Percentiles rank a stretch among this genome's conserved stretches.
Evolutionary conservation across 2,329 filamentous ascomycete genomes (phyloP).

Genomic region (Xylariaceae sp.): DNA sequence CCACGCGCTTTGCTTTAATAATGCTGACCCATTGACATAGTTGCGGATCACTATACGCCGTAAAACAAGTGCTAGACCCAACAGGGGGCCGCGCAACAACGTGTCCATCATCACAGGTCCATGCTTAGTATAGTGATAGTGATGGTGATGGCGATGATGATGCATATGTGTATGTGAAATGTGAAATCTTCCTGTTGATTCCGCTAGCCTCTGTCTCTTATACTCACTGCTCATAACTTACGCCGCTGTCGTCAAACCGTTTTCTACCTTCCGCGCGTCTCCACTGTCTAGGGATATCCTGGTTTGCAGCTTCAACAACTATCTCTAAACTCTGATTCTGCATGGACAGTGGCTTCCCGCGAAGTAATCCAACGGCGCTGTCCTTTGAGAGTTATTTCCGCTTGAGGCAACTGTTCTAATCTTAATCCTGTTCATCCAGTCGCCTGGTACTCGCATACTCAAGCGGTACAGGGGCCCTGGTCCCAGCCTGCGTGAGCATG

Average conservation of each 20-base stretch:
- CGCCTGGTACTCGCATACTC: slow-evolving; percentile 15
- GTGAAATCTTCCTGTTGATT: too few relatives aligned
- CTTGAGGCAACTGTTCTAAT: slow-evolving; percentile 13
- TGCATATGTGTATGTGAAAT: too few relatives aligned
- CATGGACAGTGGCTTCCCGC: slow-evolving; percentile 8
- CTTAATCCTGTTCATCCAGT: slow-evolving; percentile 13
- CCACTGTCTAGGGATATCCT: slow-evolving; percentile 14
- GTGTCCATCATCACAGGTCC: too few relatives aligned
- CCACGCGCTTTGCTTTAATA: too few relatives aligned
- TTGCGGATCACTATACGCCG: neutral
- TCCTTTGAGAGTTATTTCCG: slow-evolving; percentile 15
- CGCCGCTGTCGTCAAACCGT: slow-evolving; percentile 10
- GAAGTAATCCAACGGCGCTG: slow-evolving; percentile 6
- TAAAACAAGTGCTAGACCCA: too few relatives aligned
- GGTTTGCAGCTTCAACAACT: slow-evolving; percentile 13
- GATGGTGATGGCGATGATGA: too few relatives aligned
- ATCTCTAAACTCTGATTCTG: slow-evolving; percentile 18
- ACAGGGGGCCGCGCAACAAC: too few relatives aligned
- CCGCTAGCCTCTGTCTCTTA: neutral
- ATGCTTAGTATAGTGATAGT: too few relatives aligned
- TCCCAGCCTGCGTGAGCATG: slow-evolving; percentile 7
- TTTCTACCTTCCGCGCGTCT: slow-evolving; percentile 13
- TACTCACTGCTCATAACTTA: too few relatives aligned
- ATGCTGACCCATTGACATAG: neutral
- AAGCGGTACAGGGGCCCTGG: slow-evolving; percentile 11